phyloP scores from a whole-genome alignment of 1,284 basidiomycete genomes.

The Leccinum huronense region DNA sequence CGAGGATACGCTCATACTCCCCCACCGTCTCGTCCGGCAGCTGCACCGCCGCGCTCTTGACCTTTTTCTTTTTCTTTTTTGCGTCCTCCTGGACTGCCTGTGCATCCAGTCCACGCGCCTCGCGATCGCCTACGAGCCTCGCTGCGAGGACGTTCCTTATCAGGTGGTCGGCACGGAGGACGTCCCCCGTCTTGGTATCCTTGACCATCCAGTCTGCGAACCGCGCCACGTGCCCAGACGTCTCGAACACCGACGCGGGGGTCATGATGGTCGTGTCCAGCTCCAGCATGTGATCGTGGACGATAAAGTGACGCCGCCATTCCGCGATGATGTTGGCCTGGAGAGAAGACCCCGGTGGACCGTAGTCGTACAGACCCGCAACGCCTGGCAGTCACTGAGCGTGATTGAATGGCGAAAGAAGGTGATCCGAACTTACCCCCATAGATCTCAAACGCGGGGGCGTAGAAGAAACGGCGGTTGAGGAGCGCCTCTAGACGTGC shows the following conservation, averaged over 20 bases:
- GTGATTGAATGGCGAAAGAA: neutral
- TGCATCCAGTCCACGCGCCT: conserved; percentile 78
- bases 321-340: conserved; percentile 97
- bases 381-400: conserved; percentile 57
- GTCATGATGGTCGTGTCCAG: conserved; percentile 99
- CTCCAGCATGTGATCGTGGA: conserved; percentile 99
- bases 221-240: conserved; percentile 96
- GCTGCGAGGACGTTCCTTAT: conserved; percentile 93
- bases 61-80: conserved; percentile 77
- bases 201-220: conserved; percentile 99
- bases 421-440: conserved; percentile 60
- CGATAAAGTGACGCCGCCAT: conserved; percentile 98
- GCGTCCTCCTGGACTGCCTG: conserved; percentile 59
- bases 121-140: conserved; percentile 85
- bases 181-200: conserved; percentile 91
- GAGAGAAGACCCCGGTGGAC: conserved; percentile 91
- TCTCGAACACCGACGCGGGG: conserved; percentile 91
- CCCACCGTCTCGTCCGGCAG: conserved; percentile 74
- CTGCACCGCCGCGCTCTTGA: conserved; percentile 75
- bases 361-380: conserved; percentile 95
- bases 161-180: conserved; percentile 96
- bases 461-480: conserved; percentile 95
- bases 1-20: conserved; percentile 83
- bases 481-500: conserved; percentile 82
- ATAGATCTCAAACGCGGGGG: conserved; percentile 98